phyloP scores from a whole-genome alignment of 2,329 filamentous ascomycete species.

The Alternaria dauci region DNA sequence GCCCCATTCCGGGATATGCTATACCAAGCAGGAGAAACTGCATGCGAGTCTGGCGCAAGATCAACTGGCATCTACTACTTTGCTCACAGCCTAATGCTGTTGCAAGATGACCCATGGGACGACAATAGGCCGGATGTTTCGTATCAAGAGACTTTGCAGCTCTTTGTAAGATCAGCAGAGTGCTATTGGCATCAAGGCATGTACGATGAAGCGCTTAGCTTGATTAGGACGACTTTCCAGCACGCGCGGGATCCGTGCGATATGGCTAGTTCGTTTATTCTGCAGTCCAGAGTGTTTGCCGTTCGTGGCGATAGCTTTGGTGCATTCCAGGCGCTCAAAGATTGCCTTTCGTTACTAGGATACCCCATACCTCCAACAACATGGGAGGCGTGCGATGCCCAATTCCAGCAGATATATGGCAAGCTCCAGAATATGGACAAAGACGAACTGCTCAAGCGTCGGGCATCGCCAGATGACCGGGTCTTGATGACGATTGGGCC shows the following conservation, averaged over 20 bases:
- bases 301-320: constrained; percentile 74
- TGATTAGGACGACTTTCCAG: constrained; percentile 75
- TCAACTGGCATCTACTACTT: constrained; percentile 86
- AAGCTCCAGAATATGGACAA: constrained; percentile 56
- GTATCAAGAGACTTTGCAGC: constrained; percentile 81
- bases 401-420: constrained; percentile 66
- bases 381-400: constrained; percentile 78
- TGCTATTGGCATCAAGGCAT: constrained; percentile 82
- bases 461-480: constrained; percentile 58
- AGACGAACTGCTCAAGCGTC: constrained; percentile 55
- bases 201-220: constrained; percentile 69
- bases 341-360: constrained; percentile 72
- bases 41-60: constrained; percentile 82
- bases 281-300: constrained; percentile 80
- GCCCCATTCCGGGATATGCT: constrained; percentile 77
- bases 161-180: constrained; percentile 79
- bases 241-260: constrained; percentile 77
- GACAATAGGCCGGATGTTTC: constrained; percentile 74
- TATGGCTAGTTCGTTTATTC: constrained; percentile 82
- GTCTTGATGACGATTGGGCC: constrained; percentile 71
- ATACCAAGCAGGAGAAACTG: constrained; percentile 78
- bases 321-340: constrained; percentile 73
- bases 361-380: constrained; percentile 71
- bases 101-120: constrained; percentile 82
- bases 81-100: constrained; percentile 75